A percentile compares a stretch with the other conserved stretches of the same genome.
Conservation (phyloP, 1,284 basidiomycete genomes). For the Ceraceosorus guamensis region DNA sequence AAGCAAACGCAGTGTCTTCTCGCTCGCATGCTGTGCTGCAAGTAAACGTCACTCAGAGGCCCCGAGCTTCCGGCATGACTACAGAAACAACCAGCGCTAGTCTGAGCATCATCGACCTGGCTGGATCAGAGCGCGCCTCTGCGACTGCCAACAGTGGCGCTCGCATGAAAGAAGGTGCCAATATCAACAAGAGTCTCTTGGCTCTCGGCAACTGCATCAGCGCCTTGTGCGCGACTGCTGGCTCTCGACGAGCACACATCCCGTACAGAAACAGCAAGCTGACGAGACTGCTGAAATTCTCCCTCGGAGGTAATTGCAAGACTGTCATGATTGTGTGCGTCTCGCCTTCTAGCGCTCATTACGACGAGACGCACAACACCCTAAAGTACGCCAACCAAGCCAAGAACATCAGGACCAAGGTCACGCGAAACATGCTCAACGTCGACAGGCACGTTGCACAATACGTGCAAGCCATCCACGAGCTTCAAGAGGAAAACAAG, state of each 20-base stretch:
- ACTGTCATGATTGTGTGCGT: constrained; percentile 49
- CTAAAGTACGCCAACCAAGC: constrained; percentile 49
- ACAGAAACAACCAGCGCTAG: constrained; percentile 43
- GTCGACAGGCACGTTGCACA: constrained; percentile 47
- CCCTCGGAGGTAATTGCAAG: constrained; percentile 48
- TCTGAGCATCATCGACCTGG: constrained; percentile 48
- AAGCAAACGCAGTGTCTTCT: constrained; percentile 46
- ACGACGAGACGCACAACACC: constrained; percentile 48
- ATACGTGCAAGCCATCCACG: constrained; percentile 77
- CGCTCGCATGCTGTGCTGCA: constrained; percentile 46
- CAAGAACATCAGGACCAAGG: constrained; percentile 48
- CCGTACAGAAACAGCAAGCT: constrained; percentile 48
- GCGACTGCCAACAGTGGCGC: constrained; percentile 46
- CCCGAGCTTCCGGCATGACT: constrained; percentile 38
- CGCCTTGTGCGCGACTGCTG: constrained; percentile 44
- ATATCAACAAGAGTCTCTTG: constrained; percentile 48
- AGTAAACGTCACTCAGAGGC: constrained; percentile 46
- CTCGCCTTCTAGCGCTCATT: constrained; percentile 44
- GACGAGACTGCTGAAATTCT: constrained; percentile 46
- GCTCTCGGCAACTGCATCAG: constrained; percentile 49
- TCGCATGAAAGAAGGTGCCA: constrained; percentile 49
- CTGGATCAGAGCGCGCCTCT: constrained; percentile 45
- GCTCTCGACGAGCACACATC: constrained; percentile 25
- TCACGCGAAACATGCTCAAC: constrained; percentile 46
- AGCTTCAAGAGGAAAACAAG: constrained; percentile 71